Evolutionary conservation across 2,329 filamentous ascomycete genomes (phyloP), one percentile per base, ranked within the genome.

Genomic region (Diplodia scrobiculata): DNA sequence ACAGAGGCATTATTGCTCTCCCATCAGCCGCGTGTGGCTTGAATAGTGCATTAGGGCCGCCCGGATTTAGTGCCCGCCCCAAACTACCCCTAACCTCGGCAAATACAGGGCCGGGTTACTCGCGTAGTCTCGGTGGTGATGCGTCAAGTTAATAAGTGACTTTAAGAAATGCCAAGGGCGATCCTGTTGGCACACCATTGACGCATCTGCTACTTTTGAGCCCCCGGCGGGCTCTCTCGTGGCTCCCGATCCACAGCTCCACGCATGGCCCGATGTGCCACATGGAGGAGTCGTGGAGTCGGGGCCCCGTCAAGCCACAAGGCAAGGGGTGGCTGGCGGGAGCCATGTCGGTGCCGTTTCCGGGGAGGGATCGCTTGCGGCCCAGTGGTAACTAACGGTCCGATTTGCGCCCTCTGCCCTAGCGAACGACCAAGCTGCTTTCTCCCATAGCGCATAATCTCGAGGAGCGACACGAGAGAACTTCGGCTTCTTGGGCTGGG

Each of bases 401-500:
- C 55, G 55, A 60, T 32, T 60, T 27, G 21, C 11, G 25, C 6
- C 38, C 38, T 48, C 38, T 27, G 45, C 27, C 55, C 32, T 48
- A 48, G 36, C 54, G 36, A 47, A 29, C 29, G 25, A 45, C 21
- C 54, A 59, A 47, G 54, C 54, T 59, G n/a, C 36, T 38, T 59
- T 45, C 51, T 9, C 55, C 55, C 55, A 21, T 60, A 60, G 55
- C 55, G 55, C 38, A 41, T 19, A 27, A 47, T 60, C 14, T 11
- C 11, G 25, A 48, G 36, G 55, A 41, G 55, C 45, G 17, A 32
- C 38, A 47, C 55, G 17, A 60, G 6, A 27, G 27, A n/a, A 17
- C 14, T 54, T 32, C 25, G 48, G 34, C 11, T 6, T 34, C 54
- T 19, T 13, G 34, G 10, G 9, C 25, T 2, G 45, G 55, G 55